Evolutionary conservation across 768 basidiomycete genomes (phyloP), one percentile per base, ranked within the genome.

Genomic region (Boletus insuetus): DNA sequence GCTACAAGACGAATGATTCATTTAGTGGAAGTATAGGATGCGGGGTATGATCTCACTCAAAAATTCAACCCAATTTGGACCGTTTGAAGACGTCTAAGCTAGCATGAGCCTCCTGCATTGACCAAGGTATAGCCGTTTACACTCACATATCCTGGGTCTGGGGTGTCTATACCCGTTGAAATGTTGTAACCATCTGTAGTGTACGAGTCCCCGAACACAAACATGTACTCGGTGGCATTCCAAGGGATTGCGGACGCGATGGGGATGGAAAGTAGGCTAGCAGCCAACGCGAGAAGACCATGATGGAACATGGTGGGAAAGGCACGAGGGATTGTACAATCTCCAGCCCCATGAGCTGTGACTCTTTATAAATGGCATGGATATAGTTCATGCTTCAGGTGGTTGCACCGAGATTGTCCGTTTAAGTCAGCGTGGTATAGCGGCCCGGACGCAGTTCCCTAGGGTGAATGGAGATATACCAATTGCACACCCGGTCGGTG

Each of bases 181-280:
- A 85, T 74, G 58, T 85, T 84, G 64, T 77, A 86, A 9, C 84
- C 83, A 50, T 79, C 77, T 5, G 80, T 71, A 1, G 82, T 82
- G 65, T 86, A 86, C 1, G 83, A 85, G 60, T 86, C 84, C 12
- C 84, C 85, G 59, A 86, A 86, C 2, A 79, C 74, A 58, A 86
- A 81, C 47, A 85, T 60, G 62, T 77, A 84, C 58, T 83, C 69
- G 6, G 79, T 85, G 14, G 73, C 71, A 13, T 72, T 74, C 84
- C 83, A 85, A 8, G 79, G 75, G 49, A 67, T 67, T 5, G 72
- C 64, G 14, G 46, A 61, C 17, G 16, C 57, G 24, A 55, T 20
- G 5, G 59, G 32, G 29, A 58, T 16, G 38, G 26, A 52, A 39
- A 54, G 20, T 19, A 67, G 31, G 40, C 55, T 12, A 24, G 40